Conservation (phyloP, 805 yeast species). For the Grigorovia transvaalensis region DNA sequence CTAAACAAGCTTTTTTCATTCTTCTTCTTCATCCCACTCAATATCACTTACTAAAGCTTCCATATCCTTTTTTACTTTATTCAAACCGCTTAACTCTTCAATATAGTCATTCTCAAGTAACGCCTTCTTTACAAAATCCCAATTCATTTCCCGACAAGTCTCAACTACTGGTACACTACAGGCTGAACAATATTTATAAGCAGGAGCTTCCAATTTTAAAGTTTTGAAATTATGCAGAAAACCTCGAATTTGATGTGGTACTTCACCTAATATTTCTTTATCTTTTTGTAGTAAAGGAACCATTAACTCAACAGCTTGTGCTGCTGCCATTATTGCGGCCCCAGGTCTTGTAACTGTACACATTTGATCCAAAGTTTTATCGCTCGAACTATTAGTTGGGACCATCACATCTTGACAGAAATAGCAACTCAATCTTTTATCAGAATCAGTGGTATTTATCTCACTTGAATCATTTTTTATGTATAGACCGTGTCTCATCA, state of each 20-base stretch:
- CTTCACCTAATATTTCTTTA: conserved; percentile 46
- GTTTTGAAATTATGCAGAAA: conserved; percentile 58
- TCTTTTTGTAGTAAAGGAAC: conserved; percentile 62
- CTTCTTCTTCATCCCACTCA: conserved; percentile 19
- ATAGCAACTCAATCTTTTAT: conserved; percentile 68
- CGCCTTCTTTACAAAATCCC: conserved; percentile 74
- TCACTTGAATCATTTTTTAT: conserved; percentile 5
- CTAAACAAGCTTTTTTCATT: background rate
- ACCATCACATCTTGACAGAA: conserved; percentile 95
- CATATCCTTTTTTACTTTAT: conserved; percentile 55
- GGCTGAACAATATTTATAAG: conserved; percentile 75
- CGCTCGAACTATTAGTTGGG: conserved; percentile 78
- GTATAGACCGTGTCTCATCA: conserved; percentile 79
- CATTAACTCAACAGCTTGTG: conserved; percentile 75
- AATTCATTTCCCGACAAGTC: conserved; percentile 44
- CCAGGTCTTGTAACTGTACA: conserved; percentile 98
- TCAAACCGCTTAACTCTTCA: conserved; percentile 72
- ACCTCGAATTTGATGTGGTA: conserved; percentile 90
- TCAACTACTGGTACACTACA: conserved; percentile 57
- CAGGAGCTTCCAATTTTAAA: conserved; percentile 57
- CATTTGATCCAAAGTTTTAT: conserved; percentile 92
- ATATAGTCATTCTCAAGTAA: conserved; percentile 55
- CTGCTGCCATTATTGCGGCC: conserved; percentile 77
- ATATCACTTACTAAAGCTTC: conserved; percentile 23
- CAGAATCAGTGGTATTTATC: conserved; percentile 12